phyloP scores from a whole-genome alignment of 2,329 filamentous ascomycete genomes.

The Dactylellina parvicollis region DNA sequence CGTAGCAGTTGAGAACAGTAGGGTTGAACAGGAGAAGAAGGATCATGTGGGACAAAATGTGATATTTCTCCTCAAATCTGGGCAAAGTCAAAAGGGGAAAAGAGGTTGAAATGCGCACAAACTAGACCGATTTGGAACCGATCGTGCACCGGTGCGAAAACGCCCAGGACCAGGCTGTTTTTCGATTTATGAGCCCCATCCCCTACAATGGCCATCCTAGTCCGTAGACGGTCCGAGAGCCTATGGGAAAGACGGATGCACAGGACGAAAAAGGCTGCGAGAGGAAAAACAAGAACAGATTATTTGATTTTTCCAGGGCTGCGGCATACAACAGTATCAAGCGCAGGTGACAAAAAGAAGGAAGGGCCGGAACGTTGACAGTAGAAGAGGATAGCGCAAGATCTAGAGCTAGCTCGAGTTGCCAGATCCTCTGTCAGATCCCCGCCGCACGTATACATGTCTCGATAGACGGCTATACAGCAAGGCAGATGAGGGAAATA shows the following conservation, averaged over 20 bases:
- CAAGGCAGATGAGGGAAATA: too few species aligned
- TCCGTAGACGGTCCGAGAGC: not conserved
- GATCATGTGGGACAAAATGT: not conserved
- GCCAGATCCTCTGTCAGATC: too few species aligned
- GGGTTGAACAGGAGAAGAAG: not conserved
- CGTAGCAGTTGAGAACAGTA: not conserved
- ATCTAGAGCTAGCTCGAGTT: too few species aligned
- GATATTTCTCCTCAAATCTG: not conserved
- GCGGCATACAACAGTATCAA: too few species aligned
- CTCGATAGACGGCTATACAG: too few species aligned
- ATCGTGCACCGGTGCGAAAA: not conserved
- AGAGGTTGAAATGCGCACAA: not conserved
- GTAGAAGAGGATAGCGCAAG: too few species aligned
- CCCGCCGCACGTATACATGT: too few species aligned
- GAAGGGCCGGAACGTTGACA: not conserved
- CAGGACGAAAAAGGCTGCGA: not conserved
- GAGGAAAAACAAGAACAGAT: not conserved
- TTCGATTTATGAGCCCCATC: not conserved
- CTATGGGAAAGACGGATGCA: not conserved
- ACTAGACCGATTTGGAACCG: not conserved
- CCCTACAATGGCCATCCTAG: not conserved
- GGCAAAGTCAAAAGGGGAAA: not conserved
- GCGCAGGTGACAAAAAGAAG: conserved; percentile 4
- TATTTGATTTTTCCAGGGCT: not conserved
- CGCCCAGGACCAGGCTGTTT: not conserved